Conservation (phyloP, 805 yeast species). For the Nakazawaea pomicola region DNA sequence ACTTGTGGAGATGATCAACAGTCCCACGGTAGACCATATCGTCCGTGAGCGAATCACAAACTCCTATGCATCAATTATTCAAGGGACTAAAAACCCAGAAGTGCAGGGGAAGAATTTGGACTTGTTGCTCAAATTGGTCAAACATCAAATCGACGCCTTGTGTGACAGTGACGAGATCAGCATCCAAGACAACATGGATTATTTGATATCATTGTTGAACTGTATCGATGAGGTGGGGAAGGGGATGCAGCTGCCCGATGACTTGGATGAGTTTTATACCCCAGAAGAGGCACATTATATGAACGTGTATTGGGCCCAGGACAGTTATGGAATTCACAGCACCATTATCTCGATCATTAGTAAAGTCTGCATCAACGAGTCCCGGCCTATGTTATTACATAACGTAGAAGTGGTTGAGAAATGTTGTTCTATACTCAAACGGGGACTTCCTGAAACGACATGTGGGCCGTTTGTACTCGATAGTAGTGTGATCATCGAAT, state of each 20-base stretch:
- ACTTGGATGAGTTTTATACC: constrained; percentile 36
- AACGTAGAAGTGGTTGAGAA: constrained; percentile 55
- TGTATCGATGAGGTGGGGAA: constrained; percentile 71
- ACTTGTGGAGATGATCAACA: constrained; percentile 41
- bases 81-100: constrained; percentile 44
- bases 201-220: constrained; percentile 49
- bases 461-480: constrained; percentile 65
- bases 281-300: constrained; percentile 24
- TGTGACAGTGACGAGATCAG: constrained; percentile 14
- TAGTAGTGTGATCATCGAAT: constrained; percentile 34
- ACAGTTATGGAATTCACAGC: constrained; percentile 40
- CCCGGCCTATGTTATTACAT: constrained; percentile 24
- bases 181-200: constrained; percentile 26
- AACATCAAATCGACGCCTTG: constrained; percentile 15
- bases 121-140: constrained; percentile 20
- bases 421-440: constrained; percentile 55
- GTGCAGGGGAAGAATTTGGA: constrained; percentile 30
- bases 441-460: constrained; percentile 58
- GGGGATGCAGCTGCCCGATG: constrained; percentile 59
- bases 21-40: constrained; percentile 33
- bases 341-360: constrained; percentile 36
- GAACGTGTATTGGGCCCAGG: constrained; percentile 43
- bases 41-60: constrained; percentile 57
- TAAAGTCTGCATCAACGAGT: constrained; percentile 34
- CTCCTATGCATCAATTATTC: constrained; percentile 59